phyloP scores from a whole-genome alignment of 805 yeast species.

The Ogataea saltuana region DNA sequence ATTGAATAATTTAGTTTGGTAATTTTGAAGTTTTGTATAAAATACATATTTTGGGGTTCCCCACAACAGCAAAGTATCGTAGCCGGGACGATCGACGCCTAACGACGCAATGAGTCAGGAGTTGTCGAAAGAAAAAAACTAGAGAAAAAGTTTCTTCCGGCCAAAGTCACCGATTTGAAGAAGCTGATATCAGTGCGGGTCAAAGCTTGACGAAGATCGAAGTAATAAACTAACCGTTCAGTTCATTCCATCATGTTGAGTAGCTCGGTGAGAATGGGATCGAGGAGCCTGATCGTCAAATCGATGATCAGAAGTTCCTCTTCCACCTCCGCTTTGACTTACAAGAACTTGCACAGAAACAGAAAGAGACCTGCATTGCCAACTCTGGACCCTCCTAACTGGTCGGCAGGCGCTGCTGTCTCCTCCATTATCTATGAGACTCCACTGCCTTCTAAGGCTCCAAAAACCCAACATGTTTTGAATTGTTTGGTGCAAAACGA shows the following conservation, averaged over 20 bases:
- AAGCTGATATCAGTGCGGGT: too few species aligned
- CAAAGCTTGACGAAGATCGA: too few species aligned
- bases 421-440: conserved; percentile 94
- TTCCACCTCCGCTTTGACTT: conserved; percentile 92
- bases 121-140: too few species aligned
- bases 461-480: conserved; percentile 81
- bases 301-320: conserved; percentile 39
- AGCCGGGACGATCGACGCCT: too few species aligned
- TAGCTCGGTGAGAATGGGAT: conserved; percentile 13
- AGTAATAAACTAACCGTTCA: not conserved
- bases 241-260: conserved; percentile 18
- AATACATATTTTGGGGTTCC: too few species aligned
- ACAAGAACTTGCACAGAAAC: conserved; percentile 87
- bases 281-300: conserved; percentile 16
- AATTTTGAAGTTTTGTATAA: not conserved
- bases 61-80: too few species aligned
- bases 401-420: conserved; percentile 97
- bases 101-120: too few species aligned
- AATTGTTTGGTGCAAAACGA: conserved; percentile 98
- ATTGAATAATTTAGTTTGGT: not conserved
- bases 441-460: conserved; percentile 61
- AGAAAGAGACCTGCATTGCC: conserved; percentile 89
- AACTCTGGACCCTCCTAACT: conserved; percentile 85
- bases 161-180: too few species aligned
- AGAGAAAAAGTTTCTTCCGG: too few species aligned